These are phyloP conservation scores for Globisporangium spinosum DNA, from an alignment of 352 stramenopile genomes.

Conservation along the genomic window DNA sequence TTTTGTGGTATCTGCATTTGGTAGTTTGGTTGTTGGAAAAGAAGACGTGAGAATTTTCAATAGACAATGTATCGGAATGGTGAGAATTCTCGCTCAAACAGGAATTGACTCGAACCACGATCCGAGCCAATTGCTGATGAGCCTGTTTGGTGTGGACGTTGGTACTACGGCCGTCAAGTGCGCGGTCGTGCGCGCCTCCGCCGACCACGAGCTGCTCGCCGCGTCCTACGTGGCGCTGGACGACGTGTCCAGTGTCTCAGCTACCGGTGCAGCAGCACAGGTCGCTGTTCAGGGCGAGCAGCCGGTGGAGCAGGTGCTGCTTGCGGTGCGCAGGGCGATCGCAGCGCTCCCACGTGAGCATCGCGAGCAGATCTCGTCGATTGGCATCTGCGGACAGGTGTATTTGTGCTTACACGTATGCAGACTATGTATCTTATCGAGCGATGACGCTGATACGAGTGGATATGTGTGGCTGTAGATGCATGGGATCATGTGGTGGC, in stretches of 20 bases:
- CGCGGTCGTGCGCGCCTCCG: slow-evolving; percentile 36
- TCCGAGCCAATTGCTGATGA: not conserved
- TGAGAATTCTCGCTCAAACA: too few species aligned
- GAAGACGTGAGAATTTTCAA: too few species aligned
- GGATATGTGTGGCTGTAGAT: slow-evolving; percentile 35
- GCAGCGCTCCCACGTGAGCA: slow-evolving; percentile 25
- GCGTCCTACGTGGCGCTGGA: slow-evolving; percentile 33
- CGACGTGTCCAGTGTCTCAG: slow-evolving; percentile 22
- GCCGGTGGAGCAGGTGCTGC: slow-evolving; percentile 43
- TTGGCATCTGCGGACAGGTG: slow-evolving; percentile 77
- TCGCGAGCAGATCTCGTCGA: slow-evolving; percentile 26
- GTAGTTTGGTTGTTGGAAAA: too few species aligned
- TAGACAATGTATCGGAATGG: too few species aligned
- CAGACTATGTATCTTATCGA: not conserved
- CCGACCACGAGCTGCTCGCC: slow-evolving; percentile 28
- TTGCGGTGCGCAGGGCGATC: slow-evolving; percentile 38
- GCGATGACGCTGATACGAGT: not conserved
- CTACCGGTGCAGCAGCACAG: not conserved
- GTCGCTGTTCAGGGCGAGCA: slow-evolving; percentile 26
- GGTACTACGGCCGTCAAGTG: slow-evolving; percentile 80
- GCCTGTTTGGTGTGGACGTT: slow-evolving; percentile 62
- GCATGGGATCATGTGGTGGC: slow-evolving; percentile 86
- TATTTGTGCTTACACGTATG: not conserved
- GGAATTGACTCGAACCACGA: too few species aligned
- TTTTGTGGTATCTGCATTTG: too few species aligned